Evolutionary conservation across 129 eudicot species (phyloP).

Genomic region (Kitagawia praeruptora): DNA sequence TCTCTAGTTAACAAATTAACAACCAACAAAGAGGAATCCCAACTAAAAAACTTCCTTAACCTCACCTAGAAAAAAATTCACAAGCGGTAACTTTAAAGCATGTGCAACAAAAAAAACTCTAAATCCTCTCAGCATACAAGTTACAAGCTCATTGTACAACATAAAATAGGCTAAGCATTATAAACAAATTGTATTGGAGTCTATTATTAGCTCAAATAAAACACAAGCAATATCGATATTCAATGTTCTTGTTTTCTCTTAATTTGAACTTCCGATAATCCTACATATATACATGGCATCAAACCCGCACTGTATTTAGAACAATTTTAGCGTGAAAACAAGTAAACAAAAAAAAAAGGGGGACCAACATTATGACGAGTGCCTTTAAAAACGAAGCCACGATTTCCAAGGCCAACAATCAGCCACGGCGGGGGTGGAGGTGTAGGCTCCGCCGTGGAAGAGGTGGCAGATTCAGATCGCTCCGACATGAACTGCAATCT

Average conservation of each 20-base stretch:
- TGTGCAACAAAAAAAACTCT: too few species aligned
- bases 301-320: background rate
- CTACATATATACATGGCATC: background rate
- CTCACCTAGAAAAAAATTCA: too few species aligned
- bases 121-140: too few species aligned
- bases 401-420: slow-evolving; percentile 93
- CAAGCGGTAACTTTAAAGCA: too few species aligned
- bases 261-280: background rate
- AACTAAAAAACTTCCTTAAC: too few species aligned
- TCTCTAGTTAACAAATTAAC: too few species aligned
- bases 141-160: background rate
- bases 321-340: background rate
- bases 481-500: background rate
- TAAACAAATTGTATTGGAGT: background rate
- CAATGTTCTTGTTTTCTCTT: background rate
- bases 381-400: slow-evolving; percentile 57
- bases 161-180: background rate
- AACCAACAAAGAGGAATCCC: too few species aligned
- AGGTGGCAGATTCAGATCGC: background rate
- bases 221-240: background rate
- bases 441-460: slow-evolving; percentile 13
- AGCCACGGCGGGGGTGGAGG: slow-evolving; percentile 63
- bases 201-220: background rate
- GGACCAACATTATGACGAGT: slow-evolving; percentile 76
- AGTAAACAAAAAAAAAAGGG: background rate